phyloP scores from a whole-genome alignment of 225 moss, liverwort and hornwort genomes.

The Bryum argenteum region DNA sequence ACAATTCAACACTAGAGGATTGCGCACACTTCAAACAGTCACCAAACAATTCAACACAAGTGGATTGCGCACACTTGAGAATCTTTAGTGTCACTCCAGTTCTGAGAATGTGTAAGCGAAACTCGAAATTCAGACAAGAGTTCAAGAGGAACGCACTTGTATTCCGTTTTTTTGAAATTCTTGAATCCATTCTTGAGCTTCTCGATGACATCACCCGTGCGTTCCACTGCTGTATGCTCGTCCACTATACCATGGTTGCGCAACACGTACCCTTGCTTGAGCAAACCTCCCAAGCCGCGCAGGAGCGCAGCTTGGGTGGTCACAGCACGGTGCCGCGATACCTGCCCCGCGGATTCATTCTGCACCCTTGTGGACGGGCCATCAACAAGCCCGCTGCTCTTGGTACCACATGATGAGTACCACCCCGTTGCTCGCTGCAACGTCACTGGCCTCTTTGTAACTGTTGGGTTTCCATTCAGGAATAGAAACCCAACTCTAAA shows the following conservation, averaged over 20 bases:
- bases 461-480: slow-evolving; percentile 33
- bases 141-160: slow-evolving; percentile 23
- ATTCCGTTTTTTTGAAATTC: slow-evolving; percentile 36
- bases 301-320: background rate
- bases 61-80: background rate
- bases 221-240: slow-evolving; percentile 30
- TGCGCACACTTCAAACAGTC: too few species aligned
- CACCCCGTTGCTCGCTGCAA: slow-evolving; percentile 25
- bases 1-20: background rate
- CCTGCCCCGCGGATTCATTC: background rate
- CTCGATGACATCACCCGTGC: slow-evolving; percentile 48
- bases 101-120: background rate
- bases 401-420: background rate
- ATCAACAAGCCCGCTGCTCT: slow-evolving; percentile 3
- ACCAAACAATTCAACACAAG: background rate
- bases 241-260: slow-evolving; percentile 40
- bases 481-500: slow-evolving; percentile 46
- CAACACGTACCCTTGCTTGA: slow-evolving; percentile 46
- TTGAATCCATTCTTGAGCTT: slow-evolving; percentile 48
- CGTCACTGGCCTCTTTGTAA: background rate
- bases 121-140: background rate
- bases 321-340: background rate
- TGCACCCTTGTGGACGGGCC: background rate
- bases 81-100: background rate
- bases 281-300: slow-evolving; percentile 33